These are phyloP conservation scores for Entomortierella chlamydospora DNA, from an alignment of 192 early-diverging fungal species.

Conservation along the genomic window DNA sequence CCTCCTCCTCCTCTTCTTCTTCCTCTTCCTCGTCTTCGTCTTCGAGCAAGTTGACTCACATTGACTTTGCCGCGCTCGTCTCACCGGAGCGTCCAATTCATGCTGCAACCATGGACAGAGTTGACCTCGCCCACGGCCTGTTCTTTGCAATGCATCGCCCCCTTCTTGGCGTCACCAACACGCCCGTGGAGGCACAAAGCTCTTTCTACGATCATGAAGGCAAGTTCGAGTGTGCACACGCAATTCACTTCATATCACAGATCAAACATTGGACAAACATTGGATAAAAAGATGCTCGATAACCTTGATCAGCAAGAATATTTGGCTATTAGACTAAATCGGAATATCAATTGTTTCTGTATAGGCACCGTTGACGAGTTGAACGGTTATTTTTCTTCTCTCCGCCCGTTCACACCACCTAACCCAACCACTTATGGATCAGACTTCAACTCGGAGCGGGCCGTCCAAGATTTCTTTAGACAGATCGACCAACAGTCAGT, in stretches of 20 bases:
- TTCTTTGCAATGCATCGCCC: constrained; percentile 73
- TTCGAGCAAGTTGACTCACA: neutral
- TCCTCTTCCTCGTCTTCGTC: constrained; percentile 32
- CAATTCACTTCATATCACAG: neutral
- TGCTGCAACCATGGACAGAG: constrained; percentile 30
- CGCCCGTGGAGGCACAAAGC: constrained; percentile 5
- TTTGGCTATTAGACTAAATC: too few species aligned
- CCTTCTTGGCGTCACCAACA: constrained; percentile 56
- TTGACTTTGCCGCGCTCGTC: constrained; percentile 19
- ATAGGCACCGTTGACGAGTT: constrained; percentile 40
- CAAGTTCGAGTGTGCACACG: neutral
- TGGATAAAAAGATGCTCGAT: too few species aligned
- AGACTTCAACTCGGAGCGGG: constrained; percentile 18
- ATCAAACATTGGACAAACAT: too few species aligned
- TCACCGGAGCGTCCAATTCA: constrained; percentile 20
- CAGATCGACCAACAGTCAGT: constrained; percentile 12
- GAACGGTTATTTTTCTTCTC: constrained; percentile 46
- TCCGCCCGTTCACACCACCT: constrained; percentile 58
- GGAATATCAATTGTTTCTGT: neutral
- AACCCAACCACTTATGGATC: neutral
- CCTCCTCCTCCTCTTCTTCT: constrained; percentile 32
- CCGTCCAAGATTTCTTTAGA: constrained; percentile 40
- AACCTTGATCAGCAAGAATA: neutral
- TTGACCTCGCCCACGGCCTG: constrained; percentile 65
- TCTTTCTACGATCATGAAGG: constrained; percentile 17